phyloP scores from a whole-genome alignment of 768 basidiomycete genomes.

The Pulveroboletus sp. region DNA sequence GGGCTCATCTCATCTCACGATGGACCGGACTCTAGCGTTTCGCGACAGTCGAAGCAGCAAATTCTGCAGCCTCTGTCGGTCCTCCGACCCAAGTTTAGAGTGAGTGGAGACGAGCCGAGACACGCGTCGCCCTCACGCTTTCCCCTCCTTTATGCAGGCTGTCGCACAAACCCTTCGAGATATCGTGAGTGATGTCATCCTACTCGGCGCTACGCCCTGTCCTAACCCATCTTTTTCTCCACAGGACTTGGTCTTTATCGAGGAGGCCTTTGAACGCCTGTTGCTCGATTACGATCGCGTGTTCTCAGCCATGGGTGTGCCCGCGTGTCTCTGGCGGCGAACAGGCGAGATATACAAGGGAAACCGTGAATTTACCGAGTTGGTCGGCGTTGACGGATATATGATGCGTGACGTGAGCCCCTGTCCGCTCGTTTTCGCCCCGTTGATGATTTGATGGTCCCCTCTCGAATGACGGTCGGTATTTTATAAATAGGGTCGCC shows the following conservation, averaged over 20 bases:
- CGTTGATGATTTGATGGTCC: neutral
- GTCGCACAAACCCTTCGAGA: slow-evolving; percentile 83
- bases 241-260: slow-evolving; percentile 93
- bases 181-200: slow-evolving; percentile 43
- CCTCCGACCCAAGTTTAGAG: slow-evolving; percentile 79
- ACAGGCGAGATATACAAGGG: slow-evolving; percentile 99
- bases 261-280: slow-evolving; percentile 94
- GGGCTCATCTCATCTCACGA: neutral
- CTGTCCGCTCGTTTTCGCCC: neutral
- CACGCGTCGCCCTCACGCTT: neutral
- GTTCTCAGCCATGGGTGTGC: slow-evolving; percentile 93
- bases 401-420: slow-evolving; percentile 80
- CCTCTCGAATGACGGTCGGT: neutral
- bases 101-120: slow-evolving; percentile 29
- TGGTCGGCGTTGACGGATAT: slow-evolving; percentile 81
- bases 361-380: slow-evolving; percentile 90
- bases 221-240: neutral
- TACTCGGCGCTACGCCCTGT: neutral
- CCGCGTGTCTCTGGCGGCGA: slow-evolving; percentile 92
- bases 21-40: slow-evolving; percentile 50
- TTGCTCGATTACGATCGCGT: slow-evolving; percentile 94
- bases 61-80: slow-evolving; percentile 87
- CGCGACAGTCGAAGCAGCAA: slow-evolving; percentile 85
- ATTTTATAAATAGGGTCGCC: slow-evolving; percentile 53
- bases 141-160: slow-evolving; percentile 37